phyloP scores from a whole-genome alignment of 768 basidiomycete species.

The Cystofilobasidium capitatum region DNA sequence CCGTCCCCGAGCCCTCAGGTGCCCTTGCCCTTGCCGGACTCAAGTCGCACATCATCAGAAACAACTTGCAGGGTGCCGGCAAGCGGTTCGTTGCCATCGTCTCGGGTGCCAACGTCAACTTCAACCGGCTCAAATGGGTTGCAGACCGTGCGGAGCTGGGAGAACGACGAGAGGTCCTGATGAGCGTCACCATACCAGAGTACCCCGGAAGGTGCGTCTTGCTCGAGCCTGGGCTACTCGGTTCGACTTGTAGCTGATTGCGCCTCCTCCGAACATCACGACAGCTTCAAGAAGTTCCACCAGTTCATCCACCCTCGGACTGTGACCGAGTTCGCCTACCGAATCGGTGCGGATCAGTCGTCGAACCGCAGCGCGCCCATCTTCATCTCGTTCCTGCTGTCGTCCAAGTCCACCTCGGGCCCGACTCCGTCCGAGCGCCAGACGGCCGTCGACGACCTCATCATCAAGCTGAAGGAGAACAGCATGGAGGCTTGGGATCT shows the following conservation, averaged over 20 bases:
- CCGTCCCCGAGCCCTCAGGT: constrained; percentile 91
- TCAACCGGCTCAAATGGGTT: constrained; percentile 91
- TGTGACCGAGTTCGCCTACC: constrained; percentile 92
- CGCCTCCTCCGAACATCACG: background rate
- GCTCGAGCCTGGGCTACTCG: background rate
- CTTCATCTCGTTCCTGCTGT: constrained; percentile 80
- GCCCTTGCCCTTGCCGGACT: constrained; percentile 84
- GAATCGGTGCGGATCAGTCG: constrained; percentile 45
- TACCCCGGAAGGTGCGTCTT: constrained; percentile 66
- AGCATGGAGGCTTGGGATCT: constrained; percentile 83
- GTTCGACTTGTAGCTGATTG: background rate
- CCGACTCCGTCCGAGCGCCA: constrained; percentile 39
- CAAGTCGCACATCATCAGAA: constrained; percentile 72
- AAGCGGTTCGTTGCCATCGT: constrained; percentile 85
- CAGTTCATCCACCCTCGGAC: constrained; percentile 78
- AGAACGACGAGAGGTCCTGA: constrained; percentile 83
- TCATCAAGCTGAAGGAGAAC: constrained; percentile 52
- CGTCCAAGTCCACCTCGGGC: constrained; percentile 44
- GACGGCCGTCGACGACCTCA: constrained; percentile 45
- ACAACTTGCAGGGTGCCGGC: constrained; percentile 68
- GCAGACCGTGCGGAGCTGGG: constrained; percentile 96
- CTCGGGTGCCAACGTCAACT: constrained; percentile 99
- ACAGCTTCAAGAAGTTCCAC: constrained; percentile 78
- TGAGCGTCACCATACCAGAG: constrained; percentile 92
- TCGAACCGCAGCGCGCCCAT: constrained; percentile 67